Conservation (phyloP, 1,284 basidiomycete species). For the Boletellus deceptivus region DNA sequence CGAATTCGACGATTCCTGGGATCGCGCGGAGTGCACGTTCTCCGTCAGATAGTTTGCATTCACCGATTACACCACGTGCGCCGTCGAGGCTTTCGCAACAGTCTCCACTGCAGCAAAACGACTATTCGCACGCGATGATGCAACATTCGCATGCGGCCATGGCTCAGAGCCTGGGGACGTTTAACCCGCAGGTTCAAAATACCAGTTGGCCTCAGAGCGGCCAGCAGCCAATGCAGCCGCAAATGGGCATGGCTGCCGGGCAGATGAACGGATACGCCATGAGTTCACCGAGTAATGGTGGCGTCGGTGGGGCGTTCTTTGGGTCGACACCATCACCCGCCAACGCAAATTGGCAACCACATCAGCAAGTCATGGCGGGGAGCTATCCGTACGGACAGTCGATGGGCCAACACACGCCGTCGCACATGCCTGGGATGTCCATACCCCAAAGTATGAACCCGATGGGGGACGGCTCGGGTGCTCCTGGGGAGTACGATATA, state of each 20-base stretch:
- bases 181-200: slow-evolving; percentile 31
- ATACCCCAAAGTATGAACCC: slow-evolving; percentile 38
- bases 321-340: slow-evolving; percentile 36
- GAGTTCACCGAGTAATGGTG: slow-evolving; percentile 38
- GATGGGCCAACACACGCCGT: slow-evolving; percentile 26
- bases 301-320: slow-evolving; percentile 35
- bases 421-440: slow-evolving; percentile 44
- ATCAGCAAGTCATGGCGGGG: slow-evolving; percentile 35
- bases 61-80: slow-evolving; percentile 56
- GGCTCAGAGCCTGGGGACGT: slow-evolving; percentile 25
- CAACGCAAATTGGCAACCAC: slow-evolving; percentile 33
- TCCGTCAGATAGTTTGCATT: slow-evolving; percentile 59
- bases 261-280: slow-evolving; percentile 44
- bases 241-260: slow-evolving; percentile 31
- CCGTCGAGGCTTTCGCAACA: slow-evolving; percentile 39
- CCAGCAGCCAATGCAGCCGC: slow-evolving; percentile 38
- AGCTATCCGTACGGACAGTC: slow-evolving; percentile 34
- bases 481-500: slow-evolving; percentile 44
- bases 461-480: slow-evolving; percentile 30
- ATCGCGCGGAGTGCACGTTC: slow-evolving; percentile 70
- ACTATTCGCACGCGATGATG: slow-evolving; percentile 38
- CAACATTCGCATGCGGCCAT: slow-evolving; percentile 30
- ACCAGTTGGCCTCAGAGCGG: slow-evolving; percentile 34
- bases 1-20: slow-evolving; percentile 61
- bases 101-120: slow-evolving; percentile 35